Evolutionary conservation across 345 rosid genomes (phyloP), one percentile per base, ranked within the genome.

Genomic region (Diplotaxis tenuifolia): DNA sequence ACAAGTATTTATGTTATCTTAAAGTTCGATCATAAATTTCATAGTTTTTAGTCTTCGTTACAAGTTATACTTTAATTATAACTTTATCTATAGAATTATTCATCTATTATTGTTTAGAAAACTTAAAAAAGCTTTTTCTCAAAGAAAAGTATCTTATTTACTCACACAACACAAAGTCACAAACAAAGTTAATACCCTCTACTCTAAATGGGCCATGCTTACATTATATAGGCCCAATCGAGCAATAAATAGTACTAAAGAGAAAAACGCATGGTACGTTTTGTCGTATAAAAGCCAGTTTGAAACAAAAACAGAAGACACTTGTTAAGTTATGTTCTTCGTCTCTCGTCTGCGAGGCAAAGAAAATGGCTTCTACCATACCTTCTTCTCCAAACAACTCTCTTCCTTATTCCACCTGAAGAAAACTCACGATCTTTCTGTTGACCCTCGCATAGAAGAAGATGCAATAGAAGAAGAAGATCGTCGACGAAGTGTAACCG

Each of bases 401-500:
- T 40, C 78, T 56, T 73, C 15, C 73, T 71, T 20, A 25, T 22
- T 53, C 25, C 22, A 74, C 0, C 22, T 66, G 9, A 50, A 45
- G 9, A 27, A 45, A 31, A 2, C 45, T 15, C 32, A 40, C n/a
- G 23, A 32, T 14, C 7, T 3, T 20, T 31, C 22, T 4, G n/a
- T 49, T 1, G 62, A 76, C 57, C 14, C 61, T 76, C 54, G 6
- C 40, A 7, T 11, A 52, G 79, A 69, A 75, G 56, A 69, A 14
- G 56, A 65, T n/a, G 58, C 77, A 49, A 18, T 71, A 49, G 61
- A 67, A 60, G 60, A 65, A 40, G 81, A 72, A 42, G 81, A 78
- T 54, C 81, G 69, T 60, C 42, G 74, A 66, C 81, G 70, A 23
- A 68, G 16, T 71, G 60, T 87, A 45, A 70, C 87, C 64, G 78